These are phyloP conservation scores for Echinosophora koreensis DNA, from an alignment of 306 rosid genomes.

Conservation along the genomic window DNA sequence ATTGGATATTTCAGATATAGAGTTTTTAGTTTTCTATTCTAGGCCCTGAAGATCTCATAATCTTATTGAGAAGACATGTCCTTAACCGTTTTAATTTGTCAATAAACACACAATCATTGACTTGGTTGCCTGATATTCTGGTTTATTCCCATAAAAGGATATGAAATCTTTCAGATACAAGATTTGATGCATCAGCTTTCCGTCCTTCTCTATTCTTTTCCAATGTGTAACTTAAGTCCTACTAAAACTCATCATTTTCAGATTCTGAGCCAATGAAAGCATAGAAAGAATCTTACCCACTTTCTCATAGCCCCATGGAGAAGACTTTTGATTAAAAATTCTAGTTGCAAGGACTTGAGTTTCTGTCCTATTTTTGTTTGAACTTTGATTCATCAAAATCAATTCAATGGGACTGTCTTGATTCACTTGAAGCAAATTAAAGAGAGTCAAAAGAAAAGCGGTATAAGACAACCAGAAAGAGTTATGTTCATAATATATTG, in stretches of 20 bases:
- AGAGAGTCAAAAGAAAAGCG: not conserved
- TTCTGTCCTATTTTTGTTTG: not conserved
- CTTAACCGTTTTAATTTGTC: conserved; percentile 39
- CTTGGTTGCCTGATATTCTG: conserved; percentile 39
- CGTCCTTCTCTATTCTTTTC: conserved; percentile 36
- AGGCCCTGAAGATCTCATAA: conserved; percentile 30
- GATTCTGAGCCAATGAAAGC: conserved; percentile 41
- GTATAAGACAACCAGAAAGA: not conserved
- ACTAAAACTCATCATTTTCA: conserved; percentile 20
- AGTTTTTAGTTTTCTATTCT: conserved; percentile 35
- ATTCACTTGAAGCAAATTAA: not conserved
- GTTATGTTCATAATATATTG: not conserved
- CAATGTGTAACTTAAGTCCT: conserved; percentile 25
- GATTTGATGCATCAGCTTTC: conserved; percentile 49
- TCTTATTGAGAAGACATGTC: conserved; percentile 47
- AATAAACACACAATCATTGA: conserved; percentile 17
- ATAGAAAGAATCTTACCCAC: conserved; percentile 37
- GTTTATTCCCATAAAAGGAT: conserved; percentile 41
- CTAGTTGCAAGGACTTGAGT: not conserved
- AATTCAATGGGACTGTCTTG: not conserved
- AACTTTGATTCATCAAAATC: not conserved
- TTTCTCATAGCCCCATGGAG: conserved; percentile 7
- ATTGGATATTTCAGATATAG: conserved; percentile 25
- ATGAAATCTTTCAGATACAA: conserved; percentile 43
- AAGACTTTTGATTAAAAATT: not conserved